phyloP scores from a whole-genome alignment of 2,329 filamentous ascomycete genomes.

The Colletotrichum sp. region DNA sequence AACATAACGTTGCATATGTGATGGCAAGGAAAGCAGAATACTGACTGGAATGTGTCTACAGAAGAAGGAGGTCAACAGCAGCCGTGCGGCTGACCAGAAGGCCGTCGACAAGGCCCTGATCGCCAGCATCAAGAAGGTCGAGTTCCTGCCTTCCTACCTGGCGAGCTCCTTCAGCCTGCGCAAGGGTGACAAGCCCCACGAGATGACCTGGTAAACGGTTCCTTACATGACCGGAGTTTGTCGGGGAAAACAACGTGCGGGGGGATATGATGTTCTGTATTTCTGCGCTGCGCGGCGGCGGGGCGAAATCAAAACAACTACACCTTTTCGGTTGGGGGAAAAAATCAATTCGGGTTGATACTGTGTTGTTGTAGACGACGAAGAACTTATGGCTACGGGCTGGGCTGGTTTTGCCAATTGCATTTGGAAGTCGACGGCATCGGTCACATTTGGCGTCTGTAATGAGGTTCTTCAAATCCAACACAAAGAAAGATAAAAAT shows the following conservation, averaged over 20 bases:
- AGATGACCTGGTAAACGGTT: slow-evolving; percentile 93
- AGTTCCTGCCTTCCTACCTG: slow-evolving; percentile 92
- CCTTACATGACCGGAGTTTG: background rate
- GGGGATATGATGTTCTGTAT: background rate
- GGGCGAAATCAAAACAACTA: background rate
- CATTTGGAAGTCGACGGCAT: slow-evolving; percentile 71
- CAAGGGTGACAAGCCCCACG: slow-evolving; percentile 99
- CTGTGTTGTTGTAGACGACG: slow-evolving; percentile 23
- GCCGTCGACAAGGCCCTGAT: slow-evolving; percentile 95
- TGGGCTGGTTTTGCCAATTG: slow-evolving; percentile 67
- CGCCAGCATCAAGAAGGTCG: slow-evolving; percentile 97
- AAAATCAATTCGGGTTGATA: slow-evolving; percentile 4
- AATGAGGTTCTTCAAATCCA: slow-evolving; percentile 65
- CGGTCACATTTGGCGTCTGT: slow-evolving; percentile 71
- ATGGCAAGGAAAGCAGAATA: background rate
- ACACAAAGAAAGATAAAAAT: slow-evolving; percentile 51
- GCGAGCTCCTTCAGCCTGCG: slow-evolving; percentile 96
- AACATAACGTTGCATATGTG: background rate
- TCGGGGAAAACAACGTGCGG: background rate
- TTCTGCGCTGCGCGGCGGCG: background rate
- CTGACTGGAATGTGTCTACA: slow-evolving; percentile 48
- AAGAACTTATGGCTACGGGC: slow-evolving; percentile 23
- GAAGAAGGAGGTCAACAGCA: slow-evolving; percentile 97
- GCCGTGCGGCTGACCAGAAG: slow-evolving; percentile 97
- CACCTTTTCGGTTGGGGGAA: background rate